Evolutionary conservation across 2,329 filamentous ascomycete species (phyloP).

Genomic region (Daldinia eschscholtzii): DNA sequence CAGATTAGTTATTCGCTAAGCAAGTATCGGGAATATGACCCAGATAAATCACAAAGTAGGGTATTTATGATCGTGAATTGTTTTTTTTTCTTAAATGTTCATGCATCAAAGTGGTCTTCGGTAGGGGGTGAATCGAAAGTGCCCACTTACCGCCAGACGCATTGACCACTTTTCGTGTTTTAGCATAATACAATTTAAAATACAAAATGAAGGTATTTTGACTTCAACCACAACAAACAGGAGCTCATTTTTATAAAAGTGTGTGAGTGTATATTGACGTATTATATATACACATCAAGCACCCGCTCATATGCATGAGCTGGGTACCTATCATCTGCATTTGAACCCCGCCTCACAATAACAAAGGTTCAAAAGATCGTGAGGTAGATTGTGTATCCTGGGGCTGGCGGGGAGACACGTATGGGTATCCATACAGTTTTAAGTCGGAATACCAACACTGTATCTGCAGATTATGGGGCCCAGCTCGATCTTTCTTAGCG

Average conservation of each 20-base stretch:
- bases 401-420: conserved; percentile 14
- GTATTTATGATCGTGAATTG: conserved; percentile 18
- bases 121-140: background rate
- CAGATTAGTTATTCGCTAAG: conserved; percentile 7
- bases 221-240: background rate
- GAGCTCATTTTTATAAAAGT: background rate
- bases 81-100: background rate
- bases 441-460: background rate
- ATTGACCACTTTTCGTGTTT: conserved; percentile 29
- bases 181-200: conserved; percentile 18
- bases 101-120: conserved; percentile 9
- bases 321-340: conserved; percentile 8
- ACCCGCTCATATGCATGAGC: conserved; percentile 5
- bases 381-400: conserved; percentile 3
- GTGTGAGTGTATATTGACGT: background rate
- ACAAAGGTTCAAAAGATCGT: conserved; percentile 4
- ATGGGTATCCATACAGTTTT: conserved; percentile 11
- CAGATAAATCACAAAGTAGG: conserved; percentile 16
- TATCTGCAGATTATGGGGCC: conserved; percentile 13
- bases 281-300: background rate
- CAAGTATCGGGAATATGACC: conserved; percentile 9
- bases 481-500: background rate
- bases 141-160: conserved; percentile 35
- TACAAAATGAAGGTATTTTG: conserved; percentile 14
- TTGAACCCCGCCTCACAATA: conserved; percentile 10